These are phyloP conservation scores for Petunia hybrid DNA, from an alignment of 305 asterid genomes.

Conservation along the genomic window DNA sequence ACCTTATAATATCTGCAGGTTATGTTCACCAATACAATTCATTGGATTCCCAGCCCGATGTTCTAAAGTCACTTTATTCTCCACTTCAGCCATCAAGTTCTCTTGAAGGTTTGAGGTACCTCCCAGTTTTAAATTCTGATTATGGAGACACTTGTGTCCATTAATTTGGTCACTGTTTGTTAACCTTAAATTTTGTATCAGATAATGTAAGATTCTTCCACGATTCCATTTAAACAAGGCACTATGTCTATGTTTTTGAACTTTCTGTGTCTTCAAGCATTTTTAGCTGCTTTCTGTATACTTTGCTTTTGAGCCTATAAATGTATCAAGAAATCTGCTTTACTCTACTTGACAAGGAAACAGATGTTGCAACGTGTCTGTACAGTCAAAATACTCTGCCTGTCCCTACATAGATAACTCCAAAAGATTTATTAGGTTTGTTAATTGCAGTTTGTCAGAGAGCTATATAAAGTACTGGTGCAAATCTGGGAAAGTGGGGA, in stretches of 20 bases:
- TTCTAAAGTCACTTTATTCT: constrained; percentile 89
- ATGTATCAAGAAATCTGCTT: neutral
- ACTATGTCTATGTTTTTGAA: neutral
- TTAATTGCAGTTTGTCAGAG: constrained; percentile 11
- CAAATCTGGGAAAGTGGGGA: constrained; percentile 17
- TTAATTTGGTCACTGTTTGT: neutral
- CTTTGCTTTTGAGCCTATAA: constrained; percentile 8
- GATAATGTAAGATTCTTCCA: constrained; percentile 6
- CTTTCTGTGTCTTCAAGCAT: neutral
- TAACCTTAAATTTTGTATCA: neutral
- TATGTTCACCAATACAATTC: constrained; percentile 91
- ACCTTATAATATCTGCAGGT: constrained; percentile 62
- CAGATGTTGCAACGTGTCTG: constrained; percentile 8
- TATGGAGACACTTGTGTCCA: constrained; percentile 20
- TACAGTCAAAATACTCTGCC: constrained; percentile 5
- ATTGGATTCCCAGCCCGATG: constrained; percentile 96
- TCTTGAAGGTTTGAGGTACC: constrained; percentile 87
- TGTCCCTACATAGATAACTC: neutral
- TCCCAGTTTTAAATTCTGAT: constrained; percentile 22
- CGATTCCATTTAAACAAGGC: constrained; percentile 4
- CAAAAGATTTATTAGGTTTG: neutral
- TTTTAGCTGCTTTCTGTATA: neutral
- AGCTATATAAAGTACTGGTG: neutral
- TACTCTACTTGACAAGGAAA: neutral
- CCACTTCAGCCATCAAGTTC: constrained; percentile 94